Evolutionary conservation across 1,284 basidiomycete species (phyloP), one percentile per base, ranked within the genome.

Genomic region (Ustanciosporium gigantosporum): DNA sequence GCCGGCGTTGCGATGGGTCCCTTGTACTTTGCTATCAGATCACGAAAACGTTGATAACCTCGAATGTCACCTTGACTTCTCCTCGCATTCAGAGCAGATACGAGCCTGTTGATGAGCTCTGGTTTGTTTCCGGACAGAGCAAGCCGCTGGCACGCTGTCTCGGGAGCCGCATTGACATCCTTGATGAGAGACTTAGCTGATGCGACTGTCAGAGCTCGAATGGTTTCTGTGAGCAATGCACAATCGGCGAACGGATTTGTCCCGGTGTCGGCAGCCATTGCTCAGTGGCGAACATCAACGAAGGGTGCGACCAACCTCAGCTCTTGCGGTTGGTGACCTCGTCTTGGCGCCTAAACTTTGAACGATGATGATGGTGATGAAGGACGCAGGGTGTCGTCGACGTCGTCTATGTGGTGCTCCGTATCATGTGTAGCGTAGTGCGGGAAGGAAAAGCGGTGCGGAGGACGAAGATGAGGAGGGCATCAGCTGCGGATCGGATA

Each of bases 121-220:
- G 58, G 42, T 35, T 73, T 73, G 61, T 66, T 71, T 13, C 71
- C 71, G 2, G 58, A 56, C 29, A 73, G 39, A 3, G 52, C 41
- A 2, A 70, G 31, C 29, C 46, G 59, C 3, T 50, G 46, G 21
- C 65, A 47, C 21, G 50, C 37, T 8, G 47, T 36, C 9, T 56
- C 55, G 5, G 41, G 43, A 27, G 56, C 68, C 39, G 65, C 62
- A 55, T 69, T 69, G 47, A 73, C 35, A 15, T 66, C 61, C 38
- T 59, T 65, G 43, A 73, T 61, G 31, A 66, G 52, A 19, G 56
- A 53, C 38, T 73, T 73, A 31, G 70, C 49, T 25, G 62, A 48
- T 19, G 56, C 58, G 1, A 73, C 55, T 21, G 68, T 71, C n/a
- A 71, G 40, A 2, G 46, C 22, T 4, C 51, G 52, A 34, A 71